Evolutionary conservation across 1,284 basidiomycete species (phyloP), one percentile per base, ranked within the genome.

Genomic region (Neolentinus lepideus): DNA sequence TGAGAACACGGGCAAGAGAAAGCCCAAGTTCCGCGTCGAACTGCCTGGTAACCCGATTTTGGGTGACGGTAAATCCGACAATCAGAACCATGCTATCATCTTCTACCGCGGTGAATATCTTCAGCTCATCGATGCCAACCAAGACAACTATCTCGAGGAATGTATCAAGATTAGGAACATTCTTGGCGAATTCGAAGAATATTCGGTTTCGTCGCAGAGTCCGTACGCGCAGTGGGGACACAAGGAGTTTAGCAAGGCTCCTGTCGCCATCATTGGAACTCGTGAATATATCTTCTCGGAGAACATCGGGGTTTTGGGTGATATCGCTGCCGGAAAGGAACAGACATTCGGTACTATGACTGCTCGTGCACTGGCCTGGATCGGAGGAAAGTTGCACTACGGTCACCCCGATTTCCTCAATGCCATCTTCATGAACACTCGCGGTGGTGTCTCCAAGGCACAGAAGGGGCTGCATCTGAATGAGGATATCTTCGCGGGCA

Each of bases 221-320:
- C 97, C 97, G 11, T 99, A 99, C 70, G 93, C 93, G 10, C 87
- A 91, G 65, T 92, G 89, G 84, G 92, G 92, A 36, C 90, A 92
- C 72, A 89, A 92, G 71, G 92, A 97, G 69, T 97, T 97, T 72
- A 79, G 76, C 63, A 93, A 89, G 70, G 76, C 88, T 46, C 96
- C 96, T 26, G 95, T 99, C 56, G 97, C 97, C 45, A 99, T 99
- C 71, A 84, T 99, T 59, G 97, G 97, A 69, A 97, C 97, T 25
- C 88, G 97, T 70, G 97, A 99, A 77, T 99, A 99, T 76, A 98
- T 99, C 67, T 99, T 99, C 78, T 99, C 97, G 54, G 97, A 99
- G 78, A 99, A 99, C 75, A 99, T 99, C 66, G 97, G 97, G 80
- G 92, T 99, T 46, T 81, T 99, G 57, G 97, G 97, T 76, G 97